A percentile compares a stretch with the other conserved stretches of the same genome.
phyloP scores from a whole-genome alignment of 2,329 filamentous ascomycete genomes.

The Neonectria punicea region DNA sequence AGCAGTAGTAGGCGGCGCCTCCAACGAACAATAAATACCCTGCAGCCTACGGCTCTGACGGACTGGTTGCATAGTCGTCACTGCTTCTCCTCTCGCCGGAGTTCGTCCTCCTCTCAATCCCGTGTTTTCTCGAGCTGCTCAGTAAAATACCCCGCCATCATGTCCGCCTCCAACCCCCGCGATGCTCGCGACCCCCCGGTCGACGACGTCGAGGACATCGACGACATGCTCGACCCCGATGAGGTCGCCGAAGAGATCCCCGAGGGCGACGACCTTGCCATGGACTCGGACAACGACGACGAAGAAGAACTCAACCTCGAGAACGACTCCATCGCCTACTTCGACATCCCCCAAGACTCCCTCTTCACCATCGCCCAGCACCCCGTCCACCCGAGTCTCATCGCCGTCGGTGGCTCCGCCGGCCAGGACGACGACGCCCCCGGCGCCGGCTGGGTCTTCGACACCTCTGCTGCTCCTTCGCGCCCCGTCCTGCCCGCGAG shows the following conservation, averaged over 20 bases:
- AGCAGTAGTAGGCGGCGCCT: neutral
- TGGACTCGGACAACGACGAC: conserved; percentile 83
- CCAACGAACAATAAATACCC: conserved; percentile 14
- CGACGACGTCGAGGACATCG: conserved; percentile 43
- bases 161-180: conserved; percentile 46
- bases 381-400: conserved; percentile 78
- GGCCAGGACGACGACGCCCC: conserved; percentile 67
- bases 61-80: neutral
- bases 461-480: conserved; percentile 71
- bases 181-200: conserved; percentile 28
- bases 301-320: conserved; percentile 84
- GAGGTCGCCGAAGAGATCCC: conserved; percentile 80
- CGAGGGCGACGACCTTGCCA: conserved; percentile 76
- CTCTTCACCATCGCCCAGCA: conserved; percentile 97
- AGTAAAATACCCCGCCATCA: conserved; percentile 42
- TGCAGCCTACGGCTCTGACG: neutral
- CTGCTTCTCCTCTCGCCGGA: neutral
- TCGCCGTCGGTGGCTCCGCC: conserved; percentile 85
- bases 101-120: neutral
- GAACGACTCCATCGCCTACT: conserved; percentile 94
- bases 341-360: conserved; percentile 88
- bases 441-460: conserved; percentile 88
- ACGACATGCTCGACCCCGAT: conserved; percentile 61
- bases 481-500: conserved; percentile 79
- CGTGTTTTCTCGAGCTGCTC: neutral